These are phyloP conservation scores for Adansonia rubrostipa DNA, from an alignment of 441 rosid species.

Conservation along the genomic window DNA sequence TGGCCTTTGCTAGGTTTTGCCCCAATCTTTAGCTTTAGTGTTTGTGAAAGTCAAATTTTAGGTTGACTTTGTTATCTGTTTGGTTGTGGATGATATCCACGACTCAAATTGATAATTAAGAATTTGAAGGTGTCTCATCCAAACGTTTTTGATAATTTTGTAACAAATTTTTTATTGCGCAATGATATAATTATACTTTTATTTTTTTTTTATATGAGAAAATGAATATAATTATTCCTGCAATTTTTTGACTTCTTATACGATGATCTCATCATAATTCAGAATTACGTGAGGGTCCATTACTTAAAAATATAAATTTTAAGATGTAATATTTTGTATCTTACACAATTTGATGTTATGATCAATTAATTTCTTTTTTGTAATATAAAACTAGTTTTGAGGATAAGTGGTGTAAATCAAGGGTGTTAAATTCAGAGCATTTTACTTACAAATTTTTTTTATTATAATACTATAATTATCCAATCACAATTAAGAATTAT, in stretches of 20 bases:
- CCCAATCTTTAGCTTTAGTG: conserved; percentile 33
- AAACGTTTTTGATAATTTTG: no score
- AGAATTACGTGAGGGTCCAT: no score
- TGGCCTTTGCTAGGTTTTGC: conserved; percentile 23
- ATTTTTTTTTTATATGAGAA: background rate
- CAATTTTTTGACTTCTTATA: no score
- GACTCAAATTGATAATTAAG: background rate
- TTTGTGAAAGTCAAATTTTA: conserved; percentile 32
- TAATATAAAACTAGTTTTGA: background rate
- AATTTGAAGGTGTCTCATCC: background rate
- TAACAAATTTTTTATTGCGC: background rate
- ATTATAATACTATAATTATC: background rate
- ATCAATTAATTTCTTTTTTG: no score
- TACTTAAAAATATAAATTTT: no score
- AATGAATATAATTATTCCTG: background rate
- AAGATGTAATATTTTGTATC: no score
- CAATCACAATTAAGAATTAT: no score
- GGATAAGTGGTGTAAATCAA: background rate
- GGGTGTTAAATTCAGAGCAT: background rate
- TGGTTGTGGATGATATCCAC: background rate
- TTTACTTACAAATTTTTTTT: background rate
- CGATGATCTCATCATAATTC: no score
- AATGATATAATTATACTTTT: background rate
- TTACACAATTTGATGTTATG: no score
- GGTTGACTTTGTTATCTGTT: background rate